phyloP scores from a whole-genome alignment of 495 filamentous ascomycete species.

The Penicillium turbatum region DNA sequence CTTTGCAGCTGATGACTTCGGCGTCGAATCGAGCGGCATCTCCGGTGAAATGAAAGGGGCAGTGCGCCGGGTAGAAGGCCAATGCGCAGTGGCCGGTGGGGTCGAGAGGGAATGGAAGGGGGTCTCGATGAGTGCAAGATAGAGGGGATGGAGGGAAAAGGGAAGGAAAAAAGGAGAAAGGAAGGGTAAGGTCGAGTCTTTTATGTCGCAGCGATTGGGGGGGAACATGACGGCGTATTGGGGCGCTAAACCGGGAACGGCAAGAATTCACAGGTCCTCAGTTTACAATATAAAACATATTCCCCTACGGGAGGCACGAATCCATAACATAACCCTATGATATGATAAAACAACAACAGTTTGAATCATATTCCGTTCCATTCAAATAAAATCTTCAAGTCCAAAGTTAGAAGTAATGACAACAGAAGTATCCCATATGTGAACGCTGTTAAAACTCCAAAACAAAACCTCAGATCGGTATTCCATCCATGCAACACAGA shows the following conservation, averaged over 20 bases:
- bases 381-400: constrained; percentile 9
- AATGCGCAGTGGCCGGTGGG: constrained; percentile 14
- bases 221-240: too few species aligned
- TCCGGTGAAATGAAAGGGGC: constrained; percentile 19
- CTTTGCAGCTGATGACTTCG: constrained; percentile 14
- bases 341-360: constrained; percentile 9
- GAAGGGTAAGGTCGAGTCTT: constrained; percentile 2
- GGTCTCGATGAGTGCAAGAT: constrained; percentile 18
- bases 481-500: constrained; percentile 10
- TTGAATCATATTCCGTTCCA: constrained; percentile 14
- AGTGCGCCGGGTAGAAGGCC: constrained; percentile 16
- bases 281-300: constrained; percentile 4
- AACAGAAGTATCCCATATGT: constrained; percentile 14
- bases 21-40: constrained; percentile 19
- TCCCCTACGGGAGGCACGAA: background rate
- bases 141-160: constrained; percentile 11
- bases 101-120: constrained; percentile 17
- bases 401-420: constrained; percentile 7
- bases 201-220: constrained; percentile 10
- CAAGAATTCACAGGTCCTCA: constrained; percentile 17
- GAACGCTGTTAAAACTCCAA: constrained; percentile 10
- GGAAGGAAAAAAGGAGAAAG: constrained; percentile 1
- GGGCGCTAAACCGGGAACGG: too few species aligned
- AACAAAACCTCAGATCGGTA: constrained; percentile 3
- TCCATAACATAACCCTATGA: constrained; percentile 15